These are phyloP conservation scores for Scutellaria minor DNA, from an alignment of 257 asterid species.

Conservation along the genomic window DNA sequence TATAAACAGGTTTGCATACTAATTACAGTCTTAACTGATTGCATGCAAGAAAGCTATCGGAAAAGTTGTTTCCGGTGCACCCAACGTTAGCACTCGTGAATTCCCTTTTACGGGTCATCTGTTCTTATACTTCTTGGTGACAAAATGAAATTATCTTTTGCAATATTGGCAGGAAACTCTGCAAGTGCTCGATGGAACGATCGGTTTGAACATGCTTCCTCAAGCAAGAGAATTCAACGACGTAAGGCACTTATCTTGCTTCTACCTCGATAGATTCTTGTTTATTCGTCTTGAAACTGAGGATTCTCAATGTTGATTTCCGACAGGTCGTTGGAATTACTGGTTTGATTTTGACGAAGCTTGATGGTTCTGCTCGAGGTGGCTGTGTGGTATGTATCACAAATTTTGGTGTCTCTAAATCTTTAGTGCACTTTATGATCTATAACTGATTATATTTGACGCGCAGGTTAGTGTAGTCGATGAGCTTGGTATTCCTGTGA, in stretches of 20 bases:
- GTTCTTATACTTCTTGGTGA: neutral
- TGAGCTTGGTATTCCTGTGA: conserved; percentile 94
- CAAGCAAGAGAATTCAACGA: conserved; percentile 99
- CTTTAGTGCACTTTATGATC: neutral
- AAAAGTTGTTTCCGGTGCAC: conserved; percentile 82
- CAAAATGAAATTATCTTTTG: neutral
- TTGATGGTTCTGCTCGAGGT: conserved; percentile 97
- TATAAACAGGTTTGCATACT: conserved; percentile 78
- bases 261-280: neutral
- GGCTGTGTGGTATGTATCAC: conserved; percentile 83
- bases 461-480: conserved; percentile 94
- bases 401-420: neutral
- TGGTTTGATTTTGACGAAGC: conserved; percentile 93
- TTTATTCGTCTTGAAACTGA: neutral
- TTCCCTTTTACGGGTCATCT: neutral
- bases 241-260: conserved; percentile 44
- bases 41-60: conserved; percentile 84
- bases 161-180: conserved; percentile 71
- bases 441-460: neutral
- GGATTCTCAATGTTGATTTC: neutral
- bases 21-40: conserved; percentile 85
- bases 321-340: conserved; percentile 91
- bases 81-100: conserved; percentile 63
- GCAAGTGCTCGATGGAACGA: conserved; percentile 92
- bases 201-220: conserved; percentile 97